These are phyloP conservation scores for Umbilicus rupestris DNA, from an alignment of 164 flowering plant species.

Conservation along the genomic window DNA sequence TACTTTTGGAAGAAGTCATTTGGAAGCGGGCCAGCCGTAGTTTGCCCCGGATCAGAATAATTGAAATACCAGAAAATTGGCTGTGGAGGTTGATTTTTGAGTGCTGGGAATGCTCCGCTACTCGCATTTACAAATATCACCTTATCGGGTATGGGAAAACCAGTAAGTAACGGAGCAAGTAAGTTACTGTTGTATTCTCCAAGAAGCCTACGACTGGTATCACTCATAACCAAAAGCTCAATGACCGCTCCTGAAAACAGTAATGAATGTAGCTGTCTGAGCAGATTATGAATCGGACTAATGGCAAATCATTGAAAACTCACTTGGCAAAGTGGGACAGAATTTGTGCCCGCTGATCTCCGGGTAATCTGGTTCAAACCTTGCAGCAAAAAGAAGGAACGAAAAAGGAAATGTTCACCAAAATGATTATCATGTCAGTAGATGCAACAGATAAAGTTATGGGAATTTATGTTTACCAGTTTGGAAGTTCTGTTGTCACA, in stretches of 20 bases:
- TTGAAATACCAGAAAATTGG: not conserved
- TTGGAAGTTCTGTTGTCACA: constrained; percentile 5
- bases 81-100: constrained; percentile 2
- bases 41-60: not conserved
- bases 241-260: not conserved
- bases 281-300: not conserved
- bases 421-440: not conserved
- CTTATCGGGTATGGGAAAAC: not conserved
- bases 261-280: not conserved
- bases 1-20: not conserved
- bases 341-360: not conserved
- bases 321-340: constrained; percentile 8
- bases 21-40: not conserved
- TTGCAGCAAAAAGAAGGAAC: not conserved
- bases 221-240: not conserved
- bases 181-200: constrained; percentile 7
- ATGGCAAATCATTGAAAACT: not conserved
- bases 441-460: not conserved
- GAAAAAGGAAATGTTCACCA: not conserved
- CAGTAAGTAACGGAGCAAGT: constrained; percentile 6
- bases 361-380: constrained; percentile 2
- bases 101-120: constrained; percentile 15
- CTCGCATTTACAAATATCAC: not conserved
- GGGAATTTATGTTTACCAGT: not conserved
- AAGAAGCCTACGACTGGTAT: constrained; percentile 8